phyloP scores from a whole-genome alignment of 2,329 filamentous ascomycete species.

The Didymella glomerata region DNA sequence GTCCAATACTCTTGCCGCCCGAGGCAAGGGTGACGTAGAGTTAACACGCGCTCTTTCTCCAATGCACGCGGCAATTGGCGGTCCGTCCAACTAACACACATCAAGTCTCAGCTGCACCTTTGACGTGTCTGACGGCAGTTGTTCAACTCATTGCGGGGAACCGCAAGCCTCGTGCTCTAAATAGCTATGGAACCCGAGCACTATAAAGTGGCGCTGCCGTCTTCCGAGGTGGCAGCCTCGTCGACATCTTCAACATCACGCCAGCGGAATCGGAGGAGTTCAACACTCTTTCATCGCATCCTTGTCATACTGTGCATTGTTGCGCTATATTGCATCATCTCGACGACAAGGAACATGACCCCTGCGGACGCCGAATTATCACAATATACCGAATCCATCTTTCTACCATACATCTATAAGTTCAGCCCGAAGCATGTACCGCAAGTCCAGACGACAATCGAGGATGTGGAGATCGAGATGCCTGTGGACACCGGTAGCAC shows the following conservation, averaged over 20 bases:
- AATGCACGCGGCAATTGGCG: slow-evolving; percentile 4
- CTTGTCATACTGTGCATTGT: slow-evolving; percentile 12
- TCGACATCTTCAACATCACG: slow-evolving; percentile 29
- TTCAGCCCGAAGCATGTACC: slow-evolving; percentile 40
- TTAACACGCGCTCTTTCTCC: neutral
- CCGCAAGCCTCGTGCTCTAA: slow-evolving; percentile 24
- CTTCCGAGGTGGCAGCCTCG: slow-evolving; percentile 11
- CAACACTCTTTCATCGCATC: slow-evolving; percentile 32
- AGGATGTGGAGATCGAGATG: slow-evolving; percentile 40
- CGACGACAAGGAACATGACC: slow-evolving; percentile 21
- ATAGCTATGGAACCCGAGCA: slow-evolving; percentile 33
- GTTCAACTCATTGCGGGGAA: slow-evolving; percentile 19
- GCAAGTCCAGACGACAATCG: slow-evolving; percentile 40
- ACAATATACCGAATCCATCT: slow-evolving; percentile 38
- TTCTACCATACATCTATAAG: slow-evolving; percentile 44
- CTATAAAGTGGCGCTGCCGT: slow-evolving; percentile 25
- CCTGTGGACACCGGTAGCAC: slow-evolving; percentile 49
- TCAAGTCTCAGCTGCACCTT: slow-evolving; percentile 18
- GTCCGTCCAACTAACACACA: slow-evolving; percentile 8
- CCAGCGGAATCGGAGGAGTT: slow-evolving; percentile 23
- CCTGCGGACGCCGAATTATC: slow-evolving; percentile 17
- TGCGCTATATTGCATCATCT: slow-evolving; percentile 20
- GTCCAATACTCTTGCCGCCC: neutral
- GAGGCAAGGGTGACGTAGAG: slow-evolving; percentile 7
- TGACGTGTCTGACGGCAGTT: slow-evolving; percentile 24